A percentile compares a stretch with the other conserved stretches of the same genome.
These are phyloP conservation scores for Ceratobasidium sp. DNA, from an alignment of 1,284 basidiomycete species.

Conservation along the genomic window DNA sequence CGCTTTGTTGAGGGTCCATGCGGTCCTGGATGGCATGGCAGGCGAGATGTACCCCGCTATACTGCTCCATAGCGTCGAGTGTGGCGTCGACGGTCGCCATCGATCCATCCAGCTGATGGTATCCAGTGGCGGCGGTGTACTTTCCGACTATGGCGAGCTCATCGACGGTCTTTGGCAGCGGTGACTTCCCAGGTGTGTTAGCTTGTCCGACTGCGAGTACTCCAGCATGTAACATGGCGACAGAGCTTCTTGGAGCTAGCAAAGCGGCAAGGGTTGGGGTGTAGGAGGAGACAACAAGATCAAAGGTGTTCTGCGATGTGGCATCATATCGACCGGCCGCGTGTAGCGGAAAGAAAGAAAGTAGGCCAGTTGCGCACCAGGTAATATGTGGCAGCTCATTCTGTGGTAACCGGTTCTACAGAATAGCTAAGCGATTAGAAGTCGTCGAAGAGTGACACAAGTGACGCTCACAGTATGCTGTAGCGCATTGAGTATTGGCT, in stretches of 20 bases:
- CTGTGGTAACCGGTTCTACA: not conserved
- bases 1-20: too few species aligned
- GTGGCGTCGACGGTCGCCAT: not conserved
- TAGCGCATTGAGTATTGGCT: too few species aligned
- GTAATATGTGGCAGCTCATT: slow-evolving; percentile 12
- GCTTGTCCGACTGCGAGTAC: slow-evolving; percentile 11
- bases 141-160: not conserved
- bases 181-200: not conserved
- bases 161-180: not conserved
- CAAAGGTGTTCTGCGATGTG: not conserved
- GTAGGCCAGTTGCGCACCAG: slow-evolving; percentile 27
- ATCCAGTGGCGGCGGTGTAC: not conserved
- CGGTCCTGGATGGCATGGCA: slow-evolving; percentile 16
- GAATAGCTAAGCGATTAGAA: not conserved
- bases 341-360: slow-evolving; percentile 19
- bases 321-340: not conserved
- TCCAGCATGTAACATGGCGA: not conserved
- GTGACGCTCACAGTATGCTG: too few species aligned
- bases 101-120: not conserved
- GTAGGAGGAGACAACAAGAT: slow-evolving; percentile 18
- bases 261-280: not conserved
- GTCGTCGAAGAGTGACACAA: too few species aligned
- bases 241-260: too few species aligned
- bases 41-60: not conserved
- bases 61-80: not conserved